Evolutionary conservation across 2,329 filamentous ascomycete genomes (phyloP).

Genomic region (Pyrenochaeta sp.): DNA sequence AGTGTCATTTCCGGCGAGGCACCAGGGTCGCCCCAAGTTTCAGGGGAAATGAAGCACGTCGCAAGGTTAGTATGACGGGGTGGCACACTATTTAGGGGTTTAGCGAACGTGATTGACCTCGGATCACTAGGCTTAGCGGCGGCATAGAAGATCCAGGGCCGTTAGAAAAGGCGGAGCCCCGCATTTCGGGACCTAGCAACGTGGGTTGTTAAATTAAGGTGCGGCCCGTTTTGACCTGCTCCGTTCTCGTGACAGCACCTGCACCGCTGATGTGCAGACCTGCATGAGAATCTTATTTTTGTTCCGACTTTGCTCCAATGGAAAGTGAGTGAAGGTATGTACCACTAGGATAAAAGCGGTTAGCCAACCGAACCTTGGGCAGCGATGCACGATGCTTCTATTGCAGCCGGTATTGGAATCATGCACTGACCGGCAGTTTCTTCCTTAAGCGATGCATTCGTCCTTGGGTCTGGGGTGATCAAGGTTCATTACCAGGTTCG

Average conservation of each 20-base stretch:
- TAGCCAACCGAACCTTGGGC: no score
- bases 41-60: conserved; percentile 17
- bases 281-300: background rate
- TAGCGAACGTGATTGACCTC: background rate
- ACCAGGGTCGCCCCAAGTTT: conserved; percentile 2
- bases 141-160: no score
- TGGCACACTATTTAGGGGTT: background rate
- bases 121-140: background rate
- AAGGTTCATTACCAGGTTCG: background rate
- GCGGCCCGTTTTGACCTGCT: conserved; percentile 11
- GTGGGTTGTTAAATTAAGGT: conserved; percentile 9
- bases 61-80: conserved; percentile 7
- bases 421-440: conserved; percentile 3
- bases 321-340: background rate
- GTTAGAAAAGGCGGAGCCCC: conserved; percentile 4
- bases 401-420: no score
- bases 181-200: conserved; percentile 5
- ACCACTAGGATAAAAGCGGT: no score
- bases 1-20: conserved; percentile 5
- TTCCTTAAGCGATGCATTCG: conserved; percentile 1
- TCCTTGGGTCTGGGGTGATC: background rate
- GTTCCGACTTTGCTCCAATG: conserved; percentile 17
- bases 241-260: conserved; percentile 10
- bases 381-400: no score
- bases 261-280: background rate